Evolutionary conservation across 805 yeast genomes (phyloP), one percentile per base, ranked within the genome.

Genomic region (Candida anglica): DNA sequence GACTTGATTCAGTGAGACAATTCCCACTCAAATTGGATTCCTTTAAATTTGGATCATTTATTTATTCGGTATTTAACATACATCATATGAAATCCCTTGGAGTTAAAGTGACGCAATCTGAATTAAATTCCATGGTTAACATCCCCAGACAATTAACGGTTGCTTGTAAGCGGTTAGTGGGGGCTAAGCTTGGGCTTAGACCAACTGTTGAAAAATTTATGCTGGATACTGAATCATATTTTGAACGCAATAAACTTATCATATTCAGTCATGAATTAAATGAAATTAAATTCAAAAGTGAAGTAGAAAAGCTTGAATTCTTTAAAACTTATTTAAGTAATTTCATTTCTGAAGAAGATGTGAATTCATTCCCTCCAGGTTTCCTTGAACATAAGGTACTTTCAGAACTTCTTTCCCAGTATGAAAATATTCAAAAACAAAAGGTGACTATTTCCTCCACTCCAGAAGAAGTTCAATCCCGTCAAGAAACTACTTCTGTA

Each of bases 401-500:
- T n/a, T 95, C 96, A 0, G 87, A 83, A 45, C 59, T 89, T 10
- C 60, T 70, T 6, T 51, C 53, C 2, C 73, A 76, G 38, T 77
- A 65, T 46, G 50, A 56, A 20, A 46, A 44, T 30, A 47, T 53
- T 32, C 48, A 49, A 22, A 55, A 43, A 21, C 44, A 44, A 17
- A 61, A 56, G 33, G 53, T 63, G 3, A 28, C 47, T 11, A 44
- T 51, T 5, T 48, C 46, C 39, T 36, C 60, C 6, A 46, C 60
- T 2, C 55, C 61, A 1, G 60, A 51, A 22, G 63, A 55, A 17
- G 45, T 42, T 15, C 50, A 50, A 6, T 53, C 53, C 25, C 56
- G 55, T n/a, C 69, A 64, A 40, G 71, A 66, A 39, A 51, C 60
- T 28, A 51, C 48, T 39, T 56, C 62, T 10, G 44, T 63, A 3